These are phyloP conservation scores for Sporothrix globosa DNA, from an alignment of 2,329 filamentous ascomycete species.

Conservation along the genomic window DNA sequence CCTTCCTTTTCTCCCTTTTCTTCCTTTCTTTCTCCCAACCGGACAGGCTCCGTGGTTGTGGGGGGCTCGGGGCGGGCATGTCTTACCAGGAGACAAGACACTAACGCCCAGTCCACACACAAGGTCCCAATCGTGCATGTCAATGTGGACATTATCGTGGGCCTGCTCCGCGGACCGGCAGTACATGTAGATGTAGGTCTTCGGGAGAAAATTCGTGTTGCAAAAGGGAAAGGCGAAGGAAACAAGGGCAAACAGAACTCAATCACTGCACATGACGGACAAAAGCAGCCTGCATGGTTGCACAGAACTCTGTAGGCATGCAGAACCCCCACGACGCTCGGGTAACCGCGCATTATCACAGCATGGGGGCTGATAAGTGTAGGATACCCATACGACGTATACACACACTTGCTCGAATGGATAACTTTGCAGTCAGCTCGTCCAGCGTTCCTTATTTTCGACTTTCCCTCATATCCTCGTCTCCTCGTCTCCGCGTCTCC, in stretches of 20 bases:
- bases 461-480: not conserved
- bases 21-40: not conserved
- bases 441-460: not conserved
- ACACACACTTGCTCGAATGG: slow-evolving; percentile 7
- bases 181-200: too few relatives aligned
- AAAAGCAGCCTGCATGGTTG: not conserved
- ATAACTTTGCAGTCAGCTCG: not conserved
- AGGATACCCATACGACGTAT: not conserved
- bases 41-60: not conserved
- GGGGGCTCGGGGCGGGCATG: not conserved
- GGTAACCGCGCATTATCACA: slow-evolving; percentile 11
- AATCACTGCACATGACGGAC: not conserved
- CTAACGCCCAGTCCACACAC: not conserved
- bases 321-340: slow-evolving; percentile 21
- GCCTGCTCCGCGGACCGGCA: not conserved
- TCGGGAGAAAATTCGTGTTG: not conserved
- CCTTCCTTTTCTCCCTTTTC: not conserved
- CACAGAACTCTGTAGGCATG: not conserved
- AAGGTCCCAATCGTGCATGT: not conserved
- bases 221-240: not conserved
- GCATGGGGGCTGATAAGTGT: slow-evolving; percentile 7
- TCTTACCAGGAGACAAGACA: slow-evolving; percentile 9
- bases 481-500: not conserved
- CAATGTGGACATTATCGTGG: not conserved
- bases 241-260: too few relatives aligned